A percentile compares a stretch with the other conserved stretches of the same genome.
Evolutionary conservation across 2,329 filamentous ascomycete genomes (phyloP).

Genomic region (Aspergillus novofumigatus): DNA sequence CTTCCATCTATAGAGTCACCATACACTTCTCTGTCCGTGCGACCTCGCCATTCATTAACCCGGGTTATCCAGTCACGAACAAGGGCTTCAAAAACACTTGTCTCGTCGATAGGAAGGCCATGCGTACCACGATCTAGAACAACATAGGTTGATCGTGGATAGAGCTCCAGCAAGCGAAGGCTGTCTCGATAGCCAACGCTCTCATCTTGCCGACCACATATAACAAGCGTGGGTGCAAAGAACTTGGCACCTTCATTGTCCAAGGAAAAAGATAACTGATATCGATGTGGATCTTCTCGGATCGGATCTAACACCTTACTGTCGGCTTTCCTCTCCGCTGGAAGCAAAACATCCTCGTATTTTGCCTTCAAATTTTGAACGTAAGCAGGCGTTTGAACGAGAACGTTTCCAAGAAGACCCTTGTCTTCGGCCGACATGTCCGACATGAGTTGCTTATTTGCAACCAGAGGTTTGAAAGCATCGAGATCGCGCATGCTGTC

Average conservation of each 20-base stretch:
- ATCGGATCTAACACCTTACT: constrained; percentile 22
- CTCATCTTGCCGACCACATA: constrained; percentile 26
- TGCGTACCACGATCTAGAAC: constrained; percentile 25
- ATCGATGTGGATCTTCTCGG: constrained; percentile 22
- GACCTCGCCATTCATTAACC: constrained; percentile 19
- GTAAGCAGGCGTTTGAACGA: constrained; percentile 25
- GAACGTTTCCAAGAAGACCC: constrained; percentile 19
- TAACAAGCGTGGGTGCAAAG: constrained; percentile 25
- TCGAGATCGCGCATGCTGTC: constrained; percentile 23
- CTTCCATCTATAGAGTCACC: no score
- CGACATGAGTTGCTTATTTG: constrained; percentile 22
- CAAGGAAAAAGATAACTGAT: constrained; percentile 19
- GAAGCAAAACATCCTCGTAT: constrained; percentile 11
- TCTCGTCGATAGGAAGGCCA: constrained; percentile 26
- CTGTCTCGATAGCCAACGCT: constrained; percentile 27
- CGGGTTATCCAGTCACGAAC: constrained; percentile 25
- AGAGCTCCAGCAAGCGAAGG: constrained; percentile 24
- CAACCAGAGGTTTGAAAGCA: constrained; percentile 19
- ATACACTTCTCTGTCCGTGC: not conserved
- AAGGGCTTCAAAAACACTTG: constrained; percentile 23
- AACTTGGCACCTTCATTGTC: constrained; percentile 15
- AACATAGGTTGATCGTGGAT: constrained; percentile 22
- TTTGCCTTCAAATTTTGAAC: constrained; percentile 19
- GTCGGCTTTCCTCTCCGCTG: constrained; percentile 18
- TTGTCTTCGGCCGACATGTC: constrained; percentile 18